Evolutionary conservation across 208 protist species (phyloP).

Genomic region (Trypanosoma congolense): DNA sequence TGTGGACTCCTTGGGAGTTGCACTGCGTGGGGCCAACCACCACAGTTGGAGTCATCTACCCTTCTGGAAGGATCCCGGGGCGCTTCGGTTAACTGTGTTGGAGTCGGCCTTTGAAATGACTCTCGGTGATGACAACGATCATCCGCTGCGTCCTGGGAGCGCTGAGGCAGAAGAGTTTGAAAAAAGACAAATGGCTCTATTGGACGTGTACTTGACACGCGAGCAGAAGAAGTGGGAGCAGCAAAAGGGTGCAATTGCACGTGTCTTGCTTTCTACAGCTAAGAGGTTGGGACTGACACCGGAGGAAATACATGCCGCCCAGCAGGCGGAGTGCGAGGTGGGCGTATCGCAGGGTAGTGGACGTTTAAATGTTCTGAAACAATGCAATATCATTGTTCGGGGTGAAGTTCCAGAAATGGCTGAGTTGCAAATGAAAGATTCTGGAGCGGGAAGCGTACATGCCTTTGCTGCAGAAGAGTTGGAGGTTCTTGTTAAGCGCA

Average conservation of each 20-base stretch:
- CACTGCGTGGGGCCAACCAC: no score
- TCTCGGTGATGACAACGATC: constrained; percentile 31
- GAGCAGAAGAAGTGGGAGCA: constrained; percentile 52
- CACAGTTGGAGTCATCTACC: no score
- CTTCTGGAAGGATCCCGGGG: constrained; percentile 54
- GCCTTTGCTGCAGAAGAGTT: constrained; percentile 32
- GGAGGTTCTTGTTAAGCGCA: constrained; percentile 40
- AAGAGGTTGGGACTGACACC: constrained; percentile 38
- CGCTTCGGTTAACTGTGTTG: constrained; percentile 69
- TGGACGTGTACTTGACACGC: constrained; percentile 65
- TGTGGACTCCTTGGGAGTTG: no score
- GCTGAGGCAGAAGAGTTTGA: constrained; percentile 39
- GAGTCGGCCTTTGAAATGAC: constrained; percentile 77
- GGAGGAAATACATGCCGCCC: constrained; percentile 38
- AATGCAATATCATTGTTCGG: constrained; percentile 80
- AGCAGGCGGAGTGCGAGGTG: not conserved
- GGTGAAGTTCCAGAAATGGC: constrained; percentile 51
- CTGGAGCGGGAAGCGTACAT: constrained; percentile 5
- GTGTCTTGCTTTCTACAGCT: constrained; percentile 51
- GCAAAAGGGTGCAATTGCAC: constrained; percentile 67
- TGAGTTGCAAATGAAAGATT: constrained; percentile 7
- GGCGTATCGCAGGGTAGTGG: not conserved
- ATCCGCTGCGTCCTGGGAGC: constrained; percentile 30
- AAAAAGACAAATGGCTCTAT: constrained; percentile 43
- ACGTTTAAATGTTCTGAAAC: constrained; percentile 50